Conservation (phyloP, 371 early-diverging fungal species). For the Conidiobolus coronatus region DNA sequence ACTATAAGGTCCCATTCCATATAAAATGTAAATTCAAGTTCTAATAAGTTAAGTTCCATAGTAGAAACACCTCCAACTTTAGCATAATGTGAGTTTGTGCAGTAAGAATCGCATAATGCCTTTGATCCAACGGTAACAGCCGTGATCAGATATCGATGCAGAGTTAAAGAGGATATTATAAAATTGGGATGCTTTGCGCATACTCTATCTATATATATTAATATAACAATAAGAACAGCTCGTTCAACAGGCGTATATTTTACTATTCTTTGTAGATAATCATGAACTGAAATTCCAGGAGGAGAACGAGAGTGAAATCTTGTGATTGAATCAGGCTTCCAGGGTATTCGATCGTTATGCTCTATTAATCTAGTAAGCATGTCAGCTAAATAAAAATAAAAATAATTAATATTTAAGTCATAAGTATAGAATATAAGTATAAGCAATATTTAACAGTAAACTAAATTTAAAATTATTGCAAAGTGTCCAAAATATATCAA, state of each 20-base stretch:
- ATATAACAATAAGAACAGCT: conserved; percentile 54
- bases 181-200: conserved; percentile 53
- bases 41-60: conserved; percentile 82
- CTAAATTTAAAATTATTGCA: too few relatives aligned
- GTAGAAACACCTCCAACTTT: conserved; percentile 85
- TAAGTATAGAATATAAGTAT: neutral
- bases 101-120: conserved; percentile 62
- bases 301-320: conserved; percentile 89
- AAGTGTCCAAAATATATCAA: too few relatives aligned
- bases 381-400: conserved; percentile 23
- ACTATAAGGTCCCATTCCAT: conserved; percentile 64
- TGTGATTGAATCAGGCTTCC: conserved; percentile 56
- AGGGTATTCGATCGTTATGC: conserved; percentile 74
- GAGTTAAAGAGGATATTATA: conserved; percentile 78
- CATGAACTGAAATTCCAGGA: conserved; percentile 62
- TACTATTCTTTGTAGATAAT: conserved; percentile 62
- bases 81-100: conserved; percentile 71
- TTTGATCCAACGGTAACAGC: conserved; percentile 78
- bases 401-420: neutral
- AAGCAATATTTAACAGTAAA: too few relatives aligned
- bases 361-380: conserved; percentile 47
- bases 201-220: conserved; percentile 85
- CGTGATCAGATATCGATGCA: conserved; percentile 85
- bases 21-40: conserved; percentile 67
- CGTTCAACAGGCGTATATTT: conserved; percentile 80